Percentiles rank a stretch among this genome's conserved stretches.
These are phyloP conservation scores for Talaromyces sp. DNA, from an alignment of 2,329 filamentous ascomycete species.

Conservation along the genomic window DNA sequence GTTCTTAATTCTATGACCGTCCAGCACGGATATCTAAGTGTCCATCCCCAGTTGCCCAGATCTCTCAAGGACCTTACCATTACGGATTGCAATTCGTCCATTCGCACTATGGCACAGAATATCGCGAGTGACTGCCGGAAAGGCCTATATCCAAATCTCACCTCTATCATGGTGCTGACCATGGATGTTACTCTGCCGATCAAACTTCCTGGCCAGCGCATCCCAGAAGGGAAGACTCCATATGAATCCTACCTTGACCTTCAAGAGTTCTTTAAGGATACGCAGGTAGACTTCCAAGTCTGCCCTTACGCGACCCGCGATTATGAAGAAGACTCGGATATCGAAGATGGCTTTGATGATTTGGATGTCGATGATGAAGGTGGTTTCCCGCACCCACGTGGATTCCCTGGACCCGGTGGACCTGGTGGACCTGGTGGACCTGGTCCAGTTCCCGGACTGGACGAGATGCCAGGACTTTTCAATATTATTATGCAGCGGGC, in stretches of 20 bases:
- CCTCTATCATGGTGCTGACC: not conserved
- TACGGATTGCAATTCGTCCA: not conserved
- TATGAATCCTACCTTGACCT: constrained; percentile 19
- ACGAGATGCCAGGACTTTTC: not conserved
- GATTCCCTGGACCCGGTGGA: too few relatives aligned
- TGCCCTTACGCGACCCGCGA: not conserved
- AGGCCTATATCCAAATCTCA: not conserved
- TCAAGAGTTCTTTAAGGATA: constrained; percentile 20
- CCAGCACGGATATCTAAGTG: not conserved
- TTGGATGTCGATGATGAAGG: not conserved
- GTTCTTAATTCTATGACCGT: not conserved
- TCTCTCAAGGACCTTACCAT: not conserved
- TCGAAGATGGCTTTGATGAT: constrained; percentile 3
- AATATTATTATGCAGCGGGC: constrained; percentile 7
- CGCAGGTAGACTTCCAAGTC: constrained; percentile 21
- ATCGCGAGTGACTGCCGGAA: not conserved
- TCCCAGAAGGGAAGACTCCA: constrained; percentile 19
- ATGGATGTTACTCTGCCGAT: not conserved
- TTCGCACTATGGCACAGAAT: not conserved
- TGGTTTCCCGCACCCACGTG: too few relatives aligned
- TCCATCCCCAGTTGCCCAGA: not conserved
- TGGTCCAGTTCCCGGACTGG: not conserved
- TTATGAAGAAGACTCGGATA: not conserved
- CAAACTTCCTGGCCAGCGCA: constrained; percentile 16
- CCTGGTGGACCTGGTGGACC: too few relatives aligned